phyloP scores from a whole-genome alignment of 2,329 filamentous ascomycete species.

The Ceratocystiopsis minuta region DNA sequence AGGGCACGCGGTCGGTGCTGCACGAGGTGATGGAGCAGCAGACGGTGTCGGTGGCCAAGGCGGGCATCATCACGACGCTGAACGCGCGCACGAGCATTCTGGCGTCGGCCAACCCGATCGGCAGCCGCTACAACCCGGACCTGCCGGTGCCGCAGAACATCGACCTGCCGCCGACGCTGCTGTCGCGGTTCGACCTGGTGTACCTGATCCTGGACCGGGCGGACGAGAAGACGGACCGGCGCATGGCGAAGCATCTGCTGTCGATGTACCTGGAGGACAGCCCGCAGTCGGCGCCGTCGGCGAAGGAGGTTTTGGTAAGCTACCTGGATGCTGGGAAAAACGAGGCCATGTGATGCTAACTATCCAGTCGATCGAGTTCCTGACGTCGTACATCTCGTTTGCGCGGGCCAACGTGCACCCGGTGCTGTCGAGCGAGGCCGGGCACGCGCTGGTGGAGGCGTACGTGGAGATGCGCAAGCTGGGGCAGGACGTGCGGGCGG shows the following conservation, averaged over 20 bases:
- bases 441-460: conserved; percentile 64
- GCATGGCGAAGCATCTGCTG: conserved; percentile 78
- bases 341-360: no score
- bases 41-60: conserved; percentile 72
- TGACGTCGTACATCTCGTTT: conserved; percentile 94
- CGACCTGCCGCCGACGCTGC: conserved; percentile 80
- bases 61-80: conserved; percentile 88
- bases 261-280: conserved; percentile 94
- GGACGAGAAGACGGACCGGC: conserved; percentile 76
- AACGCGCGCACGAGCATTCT: conserved; percentile 93
- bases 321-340: no score
- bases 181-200: conserved; percentile 92
- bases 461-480: conserved; percentile 94
- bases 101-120: conserved; percentile 93
- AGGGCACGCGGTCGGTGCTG: conserved; percentile 59
- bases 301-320: conserved; percentile 65
- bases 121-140: conserved; percentile 92
- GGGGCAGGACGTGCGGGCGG: conserved; percentile 67
- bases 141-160: conserved; percentile 95
- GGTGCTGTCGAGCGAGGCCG: conserved; percentile 59
- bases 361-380: conserved; percentile 68
- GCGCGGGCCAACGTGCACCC: conserved; percentile 77
- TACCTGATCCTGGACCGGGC: conserved; percentile 91
- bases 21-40: conserved; percentile 84
- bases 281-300: conserved; percentile 62